Base-by-base conservation (phyloP, 2,329 filamentous ascomycete species). In the Scedosporium apiospermum region DNA sequence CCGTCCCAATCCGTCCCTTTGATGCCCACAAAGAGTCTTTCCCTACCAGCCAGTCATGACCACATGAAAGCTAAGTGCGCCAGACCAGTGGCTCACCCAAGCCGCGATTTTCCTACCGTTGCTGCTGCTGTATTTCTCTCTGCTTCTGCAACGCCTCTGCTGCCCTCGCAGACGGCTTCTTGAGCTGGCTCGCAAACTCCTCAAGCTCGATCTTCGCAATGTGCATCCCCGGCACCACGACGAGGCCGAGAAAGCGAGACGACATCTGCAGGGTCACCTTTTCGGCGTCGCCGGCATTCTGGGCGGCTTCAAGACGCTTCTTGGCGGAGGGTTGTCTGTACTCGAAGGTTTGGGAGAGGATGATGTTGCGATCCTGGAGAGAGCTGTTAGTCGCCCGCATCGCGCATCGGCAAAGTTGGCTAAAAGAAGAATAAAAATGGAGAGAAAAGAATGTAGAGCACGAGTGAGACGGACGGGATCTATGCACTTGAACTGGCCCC, bases 401-500 rank as follows among this genome's bases (percentile, higher is more conserved):
- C 4, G 34, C 63, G 61, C n/a, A 27, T 42, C n/a, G n/a, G n/a
- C n/a, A n/a, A n/a, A n/a, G n/a, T n/a, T n/a, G n/a, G n/a, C n/a
- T n/a, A n/a, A 27, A 18, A n/a, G 30, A 4, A 30, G 6, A 27
- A n/a, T 58, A 14, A n/a, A 4, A 38, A 57, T n/a, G n/a, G 46
- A 4, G 58, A 63, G 51, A 30, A 30, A 64, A 53, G 41, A 30
- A 16, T n/a, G 42, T 30, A 26, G 57, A 58, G 41, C 30, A 63
- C 57, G 61, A 53, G 51, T 16, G 42, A 38, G 57, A 80, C 83
- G 60, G 77, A 96, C 92, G 64, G 89, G 86, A 78, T 99, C 95
- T 34, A 93, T 97, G 78, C 95, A 99, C 76, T 96, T 97, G 77
- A 99, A 90, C 66, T 87, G 82, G 21, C 95, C 95, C 62, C 92